Percentiles rank a stretch among this genome's conserved stretches.
These are phyloP conservation scores for Leptoxyphium fumago DNA, from an alignment of 2,329 filamentous ascomycete genomes.

Conservation along the genomic window DNA sequence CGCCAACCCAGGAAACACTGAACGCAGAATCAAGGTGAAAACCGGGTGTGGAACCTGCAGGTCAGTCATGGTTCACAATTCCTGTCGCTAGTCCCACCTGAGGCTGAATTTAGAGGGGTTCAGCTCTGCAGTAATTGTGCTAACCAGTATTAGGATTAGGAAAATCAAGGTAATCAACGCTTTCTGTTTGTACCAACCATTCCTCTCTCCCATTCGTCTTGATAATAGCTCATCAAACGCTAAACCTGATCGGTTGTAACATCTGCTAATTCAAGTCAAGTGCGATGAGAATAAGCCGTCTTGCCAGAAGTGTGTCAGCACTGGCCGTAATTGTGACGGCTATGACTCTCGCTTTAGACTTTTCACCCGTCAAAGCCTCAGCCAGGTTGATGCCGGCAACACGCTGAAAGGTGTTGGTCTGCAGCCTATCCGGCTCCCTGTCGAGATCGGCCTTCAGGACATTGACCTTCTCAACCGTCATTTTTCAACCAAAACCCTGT, in stretches of 20 bases:
- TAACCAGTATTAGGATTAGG: neutral
- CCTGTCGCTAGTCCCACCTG: neutral
- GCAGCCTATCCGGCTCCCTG: neutral
- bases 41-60: neutral
- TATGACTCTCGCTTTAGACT: neutral
- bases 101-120: no score
- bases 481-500: neutral
- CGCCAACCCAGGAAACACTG: neutral
- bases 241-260: no score
- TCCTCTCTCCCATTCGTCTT: no score
- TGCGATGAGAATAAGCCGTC: neutral
- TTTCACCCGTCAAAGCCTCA: neutral
- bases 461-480: neutral
- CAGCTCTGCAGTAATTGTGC: neutral
- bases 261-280: no score
- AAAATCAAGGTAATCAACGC: no score
- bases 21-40: neutral
- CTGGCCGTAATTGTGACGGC: neutral
- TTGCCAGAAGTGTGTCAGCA: neutral
- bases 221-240: no score
- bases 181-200: no score
- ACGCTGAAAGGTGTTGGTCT: neutral
- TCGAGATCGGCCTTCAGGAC: neutral
- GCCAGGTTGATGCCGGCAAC: neutral
- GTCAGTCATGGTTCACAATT: neutral